Conservation (phyloP, 257 asterid species). For the Nicotiana tomentosiformis region DNA sequence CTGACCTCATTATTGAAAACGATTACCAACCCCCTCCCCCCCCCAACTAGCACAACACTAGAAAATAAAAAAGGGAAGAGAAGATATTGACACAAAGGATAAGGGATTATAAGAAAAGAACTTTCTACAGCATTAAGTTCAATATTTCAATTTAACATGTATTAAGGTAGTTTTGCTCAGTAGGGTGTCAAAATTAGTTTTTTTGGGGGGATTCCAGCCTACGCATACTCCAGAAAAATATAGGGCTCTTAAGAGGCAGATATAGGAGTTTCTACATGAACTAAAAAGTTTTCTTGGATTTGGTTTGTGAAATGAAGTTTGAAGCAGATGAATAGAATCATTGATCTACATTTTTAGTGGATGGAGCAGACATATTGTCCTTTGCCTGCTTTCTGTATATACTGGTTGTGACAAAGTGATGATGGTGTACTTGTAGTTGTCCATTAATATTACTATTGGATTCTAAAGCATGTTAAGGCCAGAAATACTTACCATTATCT, state of each 20-base stretch:
- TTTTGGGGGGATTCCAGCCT: neutral
- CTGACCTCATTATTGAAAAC: neutral
- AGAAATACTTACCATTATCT: neutral
- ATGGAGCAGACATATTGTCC: neutral
- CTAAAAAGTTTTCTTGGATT: neutral
- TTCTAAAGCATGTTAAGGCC: neutral
- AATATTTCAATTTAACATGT: neutral
- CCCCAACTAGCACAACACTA: neutral
- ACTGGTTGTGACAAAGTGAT: neutral
- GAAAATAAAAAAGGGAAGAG: neutral
- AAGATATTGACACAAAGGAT: neutral
- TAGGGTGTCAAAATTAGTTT: neutral
- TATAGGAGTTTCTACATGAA: neutral
- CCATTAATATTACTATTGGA: neutral
- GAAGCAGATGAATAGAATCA: conserved; percentile 46
- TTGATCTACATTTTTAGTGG: neutral
- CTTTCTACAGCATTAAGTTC: neutral
- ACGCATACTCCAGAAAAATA: neutral
- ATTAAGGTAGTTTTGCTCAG: neutral
- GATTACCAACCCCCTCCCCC: neutral
- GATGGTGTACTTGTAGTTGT: neutral
- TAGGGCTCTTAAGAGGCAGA: neutral
- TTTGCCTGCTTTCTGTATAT: neutral
- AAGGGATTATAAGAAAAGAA: neutral
- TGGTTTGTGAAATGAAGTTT: conserved; percentile 75